Evolutionary conservation across 768 basidiomycete species (phyloP).

Genomic region (Termitomyces sp.): DNA sequence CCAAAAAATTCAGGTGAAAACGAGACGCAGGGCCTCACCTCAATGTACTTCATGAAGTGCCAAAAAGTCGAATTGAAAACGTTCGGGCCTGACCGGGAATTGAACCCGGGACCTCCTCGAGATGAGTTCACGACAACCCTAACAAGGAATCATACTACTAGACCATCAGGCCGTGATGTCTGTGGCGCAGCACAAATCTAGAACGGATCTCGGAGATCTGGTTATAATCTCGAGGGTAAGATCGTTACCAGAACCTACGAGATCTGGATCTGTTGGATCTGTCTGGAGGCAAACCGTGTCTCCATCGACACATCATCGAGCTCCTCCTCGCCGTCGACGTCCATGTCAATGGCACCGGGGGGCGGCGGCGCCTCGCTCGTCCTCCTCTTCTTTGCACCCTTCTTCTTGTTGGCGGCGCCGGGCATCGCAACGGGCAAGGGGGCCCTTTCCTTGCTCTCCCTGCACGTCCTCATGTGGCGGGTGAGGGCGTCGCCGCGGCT

Average conservation of each 20-base stretch:
- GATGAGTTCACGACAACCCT: neutral
- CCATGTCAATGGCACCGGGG: neutral
- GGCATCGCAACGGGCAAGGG: neutral
- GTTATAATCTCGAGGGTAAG: no score
- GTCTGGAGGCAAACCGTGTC: no score
- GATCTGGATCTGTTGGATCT: no score
- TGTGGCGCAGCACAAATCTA: no score
- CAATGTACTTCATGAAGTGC: no score
- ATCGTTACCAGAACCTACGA: no score
- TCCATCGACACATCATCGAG: neutral
- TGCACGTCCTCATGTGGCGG: conserved; percentile 8
- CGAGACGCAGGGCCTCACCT: no score
- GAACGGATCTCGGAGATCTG: no score
- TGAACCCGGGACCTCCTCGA: conserved; percentile 14
- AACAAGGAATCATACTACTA: neutral
- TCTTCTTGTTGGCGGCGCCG: neutral
- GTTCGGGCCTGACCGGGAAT: conserved; percentile 11
- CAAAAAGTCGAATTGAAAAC: no score
- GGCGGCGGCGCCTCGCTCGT: neutral
- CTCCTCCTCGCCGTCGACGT: neutral
- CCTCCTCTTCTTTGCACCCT: neutral
- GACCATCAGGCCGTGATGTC: conserved; percentile 1
- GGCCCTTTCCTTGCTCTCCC: conserved; percentile 7
- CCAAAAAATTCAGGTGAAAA: no score
- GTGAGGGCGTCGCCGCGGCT: conserved; percentile 7